Base-by-base conservation (phyloP, 306 rosid species). In the Morella rubra region DNA sequence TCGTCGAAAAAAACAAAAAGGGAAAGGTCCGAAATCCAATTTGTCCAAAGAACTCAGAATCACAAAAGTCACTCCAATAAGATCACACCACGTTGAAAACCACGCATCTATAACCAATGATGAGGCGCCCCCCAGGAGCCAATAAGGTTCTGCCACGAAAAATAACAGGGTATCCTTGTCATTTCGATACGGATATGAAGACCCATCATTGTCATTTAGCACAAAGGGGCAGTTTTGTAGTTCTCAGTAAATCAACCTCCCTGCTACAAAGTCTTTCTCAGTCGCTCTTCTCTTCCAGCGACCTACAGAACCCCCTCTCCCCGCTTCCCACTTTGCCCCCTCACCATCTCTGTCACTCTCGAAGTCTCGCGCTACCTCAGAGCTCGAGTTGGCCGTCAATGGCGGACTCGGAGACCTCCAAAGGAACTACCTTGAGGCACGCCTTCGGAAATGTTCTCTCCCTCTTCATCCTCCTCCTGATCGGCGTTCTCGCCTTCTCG, bases 401-500 rank as follows among this genome's bases (percentile, higher is more conserved):
- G 99, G 98, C 92, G 91, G 98, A 88, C 87, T 69, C 90, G 73
- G 89, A 87, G 82, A 76, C 87, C 83, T 81, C 89, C 46, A 84
- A 61, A 18, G 93, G 59, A 1, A 58, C 81, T 42, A 53, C 87
- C 52, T 74, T 96, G 14, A 81, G 99, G 76, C 79, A 91, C 62
- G 99, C 99, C 56, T 91, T 91, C 16, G 99, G 99, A 47, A 87
- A 86, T 72, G 96, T 91, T 44, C 91, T 96, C 70, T 87, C 96
- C 16, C 77, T 92, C 86, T 81, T 92, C 89, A 92, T 96, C 84
- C 96, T 96, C 77, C 73, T 96, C 80, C 83, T 96, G 83, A 92
- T 96, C 86, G 99, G 99, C 20, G 97, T 92, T 72, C 99, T 96
- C 53, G 99, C 99, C 40, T 96, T 96, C 86, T 96, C 99, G 86